Percentiles rank a stretch among this genome's conserved stretches.
Evolutionary conservation across 495 filamentous ascomycete species (phyloP).

Genomic region (Amorphotheca resinae): DNA sequence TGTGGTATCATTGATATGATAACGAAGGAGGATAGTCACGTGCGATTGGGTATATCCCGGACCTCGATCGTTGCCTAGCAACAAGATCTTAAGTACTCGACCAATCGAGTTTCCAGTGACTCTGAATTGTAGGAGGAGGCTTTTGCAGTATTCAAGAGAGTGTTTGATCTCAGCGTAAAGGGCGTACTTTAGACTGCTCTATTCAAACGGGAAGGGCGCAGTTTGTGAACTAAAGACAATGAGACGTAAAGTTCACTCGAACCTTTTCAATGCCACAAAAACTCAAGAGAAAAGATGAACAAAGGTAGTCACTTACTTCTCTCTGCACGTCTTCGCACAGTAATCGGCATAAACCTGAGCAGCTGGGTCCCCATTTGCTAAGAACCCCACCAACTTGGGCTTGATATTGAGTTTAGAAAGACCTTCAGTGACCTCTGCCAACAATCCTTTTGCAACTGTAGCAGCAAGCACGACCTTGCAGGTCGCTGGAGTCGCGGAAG

Average conservation of each 20-base stretch:
- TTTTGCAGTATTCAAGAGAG: too few species aligned
- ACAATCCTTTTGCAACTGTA: constrained; percentile 66
- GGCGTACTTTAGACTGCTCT: too few species aligned
- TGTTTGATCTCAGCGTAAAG: too few species aligned
- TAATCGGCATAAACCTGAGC: constrained; percentile 90
- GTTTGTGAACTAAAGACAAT: too few species aligned
- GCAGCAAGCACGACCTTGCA: constrained; percentile 89
- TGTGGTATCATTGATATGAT: not conserved
- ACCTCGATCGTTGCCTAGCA: not conserved
- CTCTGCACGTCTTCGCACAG: constrained; percentile 89
- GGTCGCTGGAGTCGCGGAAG: constrained; percentile 34
- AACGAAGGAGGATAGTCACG: not conserved
- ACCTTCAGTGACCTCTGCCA: constrained; percentile 62
- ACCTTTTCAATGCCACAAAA: too few species aligned
- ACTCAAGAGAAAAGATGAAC: too few species aligned
- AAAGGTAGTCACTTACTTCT: constrained; percentile 57
- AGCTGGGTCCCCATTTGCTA: constrained; percentile 83
- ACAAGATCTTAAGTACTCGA: not conserved
- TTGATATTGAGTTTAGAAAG: constrained; percentile 49
- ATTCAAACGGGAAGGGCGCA: too few species aligned
- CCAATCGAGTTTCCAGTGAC: too few species aligned
- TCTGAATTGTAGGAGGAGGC: too few species aligned
- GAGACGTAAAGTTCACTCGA: too few species aligned
- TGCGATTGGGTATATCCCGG: not conserved
- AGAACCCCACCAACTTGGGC: constrained; percentile 78